phyloP scores from a whole-genome alignment of 805 yeast genomes.

The Pichia scutulata region DNA sequence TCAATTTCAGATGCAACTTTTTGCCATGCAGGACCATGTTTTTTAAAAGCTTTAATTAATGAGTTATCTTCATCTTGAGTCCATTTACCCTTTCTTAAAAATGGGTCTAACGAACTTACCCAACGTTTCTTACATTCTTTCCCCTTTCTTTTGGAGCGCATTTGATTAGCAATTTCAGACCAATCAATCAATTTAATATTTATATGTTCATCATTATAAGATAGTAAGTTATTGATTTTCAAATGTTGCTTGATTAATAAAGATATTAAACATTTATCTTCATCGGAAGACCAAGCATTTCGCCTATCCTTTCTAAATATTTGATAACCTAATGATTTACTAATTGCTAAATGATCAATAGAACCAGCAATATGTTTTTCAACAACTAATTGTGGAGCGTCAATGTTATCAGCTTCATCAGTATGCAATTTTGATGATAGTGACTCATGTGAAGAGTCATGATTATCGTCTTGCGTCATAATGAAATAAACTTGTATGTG shows the following conservation, averaged over 20 bases:
- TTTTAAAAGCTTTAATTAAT: slow-evolving; percentile 54
- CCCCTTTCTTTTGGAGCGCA: slow-evolving; percentile 45
- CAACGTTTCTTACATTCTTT: slow-evolving; percentile 86
- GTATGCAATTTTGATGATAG: neutral
- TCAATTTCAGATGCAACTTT: slow-evolving; percentile 67
- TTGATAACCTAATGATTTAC: slow-evolving; percentile 68
- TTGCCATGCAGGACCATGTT: slow-evolving; percentile 79
- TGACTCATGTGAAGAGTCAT: neutral
- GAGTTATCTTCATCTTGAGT: slow-evolving; percentile 68
- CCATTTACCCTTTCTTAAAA: slow-evolving; percentile 80
- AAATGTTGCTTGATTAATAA: slow-evolving; percentile 32
- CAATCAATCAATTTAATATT: slow-evolving; percentile 45
- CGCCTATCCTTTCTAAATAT: slow-evolving; percentile 58
- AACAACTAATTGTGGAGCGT: slow-evolving; percentile 2
- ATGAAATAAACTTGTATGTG: neutral
- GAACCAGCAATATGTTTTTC: slow-evolving; percentile 15
- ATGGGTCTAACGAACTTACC: slow-evolving; percentile 80
- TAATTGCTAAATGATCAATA: slow-evolving; percentile 49
- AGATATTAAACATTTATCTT: slow-evolving; percentile 49
- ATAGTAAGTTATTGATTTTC: slow-evolving; percentile 13
- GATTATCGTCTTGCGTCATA: neutral
- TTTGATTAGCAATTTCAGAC: slow-evolving; percentile 47
- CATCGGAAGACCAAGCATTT: slow-evolving; percentile 66
- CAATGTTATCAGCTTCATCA: neutral
- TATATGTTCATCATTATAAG: slow-evolving; percentile 22